Evolutionary conservation across 495 filamentous ascomycete species (phyloP), one percentile per base, ranked within the genome.

Genomic region (Parmelia sp.): DNA sequence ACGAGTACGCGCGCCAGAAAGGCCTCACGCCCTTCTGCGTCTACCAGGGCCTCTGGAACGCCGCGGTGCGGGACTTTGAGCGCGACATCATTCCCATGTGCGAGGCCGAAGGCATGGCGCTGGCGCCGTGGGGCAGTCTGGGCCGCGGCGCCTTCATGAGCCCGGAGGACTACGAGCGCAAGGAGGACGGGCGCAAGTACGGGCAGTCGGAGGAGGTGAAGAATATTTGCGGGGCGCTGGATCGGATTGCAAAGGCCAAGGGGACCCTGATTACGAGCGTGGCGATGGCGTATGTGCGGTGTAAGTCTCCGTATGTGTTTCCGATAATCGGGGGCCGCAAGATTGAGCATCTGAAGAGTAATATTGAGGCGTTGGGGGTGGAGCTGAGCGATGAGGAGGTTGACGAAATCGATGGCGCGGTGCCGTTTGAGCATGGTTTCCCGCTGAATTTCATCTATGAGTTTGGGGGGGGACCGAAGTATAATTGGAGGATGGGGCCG

Each of bases 241-340:
- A 87, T 58, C 71, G 75, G 8, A 72, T 90, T 21, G 85, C 85
- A 0, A 76, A 79, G 17, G 72, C 70, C 45, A 84, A 84, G 67
- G 84, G 65, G 76, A 76, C 14, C 66, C 71, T 27, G 74, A 77
- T 62, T 70, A 60, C 67, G 57, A 65, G 72, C 61, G 73, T 86
- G 42, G 89, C 90, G 3, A 72, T 91, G 59, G 88, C 89, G 4
- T 92, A 92, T 72, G 85, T 92, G 8, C 80, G 86, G 72, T 79
- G 83, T 71, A 91, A 91, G 73, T 77, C 86, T 17, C 85, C 88
- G 0, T 87, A 91, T 66, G 87, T 90, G 31, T 92, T 90, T 73
- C 89, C 89, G 12, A 85, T 92, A 60, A 79, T 90, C 29, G 89
- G 89, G 19, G 84, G 84, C 4, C 73, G 85, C 14, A 89, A 84